Conservation (phyloP, 208 protist genomes). For the Trypanosoma platydactyli region DNA sequence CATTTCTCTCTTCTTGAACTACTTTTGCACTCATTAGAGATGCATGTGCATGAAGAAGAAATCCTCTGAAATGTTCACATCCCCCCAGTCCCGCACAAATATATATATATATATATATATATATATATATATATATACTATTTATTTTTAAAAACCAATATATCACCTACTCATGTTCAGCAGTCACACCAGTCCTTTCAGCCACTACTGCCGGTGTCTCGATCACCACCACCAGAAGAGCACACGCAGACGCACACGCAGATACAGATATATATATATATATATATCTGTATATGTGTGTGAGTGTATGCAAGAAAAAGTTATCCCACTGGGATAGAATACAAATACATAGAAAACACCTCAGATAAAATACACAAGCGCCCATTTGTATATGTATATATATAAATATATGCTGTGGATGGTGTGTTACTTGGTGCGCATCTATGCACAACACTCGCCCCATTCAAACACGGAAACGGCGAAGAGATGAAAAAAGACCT, state of each 20-base stretch:
- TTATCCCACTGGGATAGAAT: not conserved
- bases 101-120: not conserved
- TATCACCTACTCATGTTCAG: not conserved
- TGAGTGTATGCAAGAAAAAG: too few relatives aligned
- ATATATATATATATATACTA: too few relatives aligned
- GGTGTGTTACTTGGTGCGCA: too few relatives aligned
- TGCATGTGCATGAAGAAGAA: not conserved
- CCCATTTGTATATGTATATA: too few relatives aligned
- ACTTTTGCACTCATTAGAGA: not conserved
- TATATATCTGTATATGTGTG: too few relatives aligned
- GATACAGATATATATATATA: too few relatives aligned
- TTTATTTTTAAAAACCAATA: not conserved
- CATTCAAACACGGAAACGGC: constrained; percentile 20
- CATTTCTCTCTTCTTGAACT: constrained; percentile 33
- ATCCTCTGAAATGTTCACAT: not conserved
- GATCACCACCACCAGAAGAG: too few relatives aligned
- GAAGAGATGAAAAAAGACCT: constrained; percentile 31
- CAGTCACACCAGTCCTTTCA: not conserved
- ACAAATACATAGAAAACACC: not conserved
- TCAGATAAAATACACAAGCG: constrained; percentile 14
- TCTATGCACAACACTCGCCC: not conserved
- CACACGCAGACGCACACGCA: too few relatives aligned
- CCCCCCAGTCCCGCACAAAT: not conserved
- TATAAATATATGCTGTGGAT: too few relatives aligned
- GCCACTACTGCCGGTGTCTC: too few relatives aligned